A percentile compares a stretch with the other conserved stretches of the same genome.
Evolutionary conservation across 495 filamentous ascomycete genomes (phyloP).

Genomic region (Haplographium delicatum): DNA sequence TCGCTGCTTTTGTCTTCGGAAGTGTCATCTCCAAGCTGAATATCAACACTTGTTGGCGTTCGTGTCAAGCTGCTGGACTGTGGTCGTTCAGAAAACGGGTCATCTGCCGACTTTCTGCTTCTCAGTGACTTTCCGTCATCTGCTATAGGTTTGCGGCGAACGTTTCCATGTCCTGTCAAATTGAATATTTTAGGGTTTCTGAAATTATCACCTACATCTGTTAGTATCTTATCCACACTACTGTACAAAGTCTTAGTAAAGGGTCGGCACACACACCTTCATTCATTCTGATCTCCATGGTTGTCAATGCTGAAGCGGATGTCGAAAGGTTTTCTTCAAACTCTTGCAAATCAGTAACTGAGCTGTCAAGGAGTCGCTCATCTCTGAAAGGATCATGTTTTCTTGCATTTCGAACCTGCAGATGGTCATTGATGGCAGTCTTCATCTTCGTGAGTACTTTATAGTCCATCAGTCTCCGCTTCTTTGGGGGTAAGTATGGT

Average conservation of each 20-base stretch:
- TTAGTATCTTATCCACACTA: too few relatives aligned
- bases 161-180: slow-evolving; percentile 19
- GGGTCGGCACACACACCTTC: slow-evolving; percentile 17
- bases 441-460: slow-evolving; percentile 23
- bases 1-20: slow-evolving; percentile 4
- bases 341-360: too few relatives aligned
- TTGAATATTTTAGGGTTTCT: slow-evolving; percentile 22
- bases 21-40: neutral
- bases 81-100: slow-evolving; percentile 18
- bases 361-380: slow-evolving; percentile 8
- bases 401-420: neutral
- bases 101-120: slow-evolving; percentile 17
- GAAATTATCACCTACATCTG: slow-evolving; percentile 20
- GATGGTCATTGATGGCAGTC: slow-evolving; percentile 19
- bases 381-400: slow-evolving; percentile 7
- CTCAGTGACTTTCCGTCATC: slow-evolving; percentile 20
- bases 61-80: neutral
- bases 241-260: neutral
- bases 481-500: slow-evolving; percentile 6
- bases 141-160: slow-evolving; percentile 25
- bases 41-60: slow-evolving; percentile 7
- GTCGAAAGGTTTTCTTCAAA: too few relatives aligned
- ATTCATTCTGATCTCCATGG: slow-evolving; percentile 26
- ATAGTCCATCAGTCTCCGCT: slow-evolving; percentile 16
- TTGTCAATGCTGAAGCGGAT: too few relatives aligned